phyloP scores from a whole-genome alignment of 176 grass and related monocot genomes.

The Paspalum notatum region DNA sequence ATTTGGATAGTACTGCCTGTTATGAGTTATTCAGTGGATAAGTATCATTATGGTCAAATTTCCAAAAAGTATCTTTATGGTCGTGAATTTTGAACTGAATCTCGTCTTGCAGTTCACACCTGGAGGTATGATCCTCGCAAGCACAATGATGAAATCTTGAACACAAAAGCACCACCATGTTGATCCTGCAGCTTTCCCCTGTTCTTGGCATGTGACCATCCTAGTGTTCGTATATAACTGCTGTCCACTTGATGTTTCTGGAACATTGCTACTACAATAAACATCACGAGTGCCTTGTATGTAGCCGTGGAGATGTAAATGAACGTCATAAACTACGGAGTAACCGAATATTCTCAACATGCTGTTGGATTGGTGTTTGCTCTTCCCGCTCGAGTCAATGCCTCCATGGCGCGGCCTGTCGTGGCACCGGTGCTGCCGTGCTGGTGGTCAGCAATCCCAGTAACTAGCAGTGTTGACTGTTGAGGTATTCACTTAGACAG shows the following conservation, averaged over 20 bases:
- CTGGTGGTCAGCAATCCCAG: conserved; percentile 25
- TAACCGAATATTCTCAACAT: not conserved
- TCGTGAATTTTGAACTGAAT: conserved; percentile 27
- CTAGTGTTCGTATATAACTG: conserved; percentile 20
- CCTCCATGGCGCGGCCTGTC: not conserved
- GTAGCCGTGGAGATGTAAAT: conserved; percentile 15
- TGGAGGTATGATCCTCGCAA: conserved; percentile 34
- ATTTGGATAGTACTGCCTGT: conserved; percentile 10
- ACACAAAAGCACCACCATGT: not conserved
- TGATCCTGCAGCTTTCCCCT: conserved; percentile 6
- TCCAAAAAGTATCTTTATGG: no score
- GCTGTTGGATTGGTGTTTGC: not conserved
- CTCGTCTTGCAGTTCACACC: conserved; percentile 49
- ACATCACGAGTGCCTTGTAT: no score
- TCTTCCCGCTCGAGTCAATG: not conserved
- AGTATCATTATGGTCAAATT: no score
- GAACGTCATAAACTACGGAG: not conserved
- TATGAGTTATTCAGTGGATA: not conserved
- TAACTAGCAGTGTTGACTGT: not conserved
- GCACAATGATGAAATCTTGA: conserved; percentile 3
- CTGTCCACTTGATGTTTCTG: conserved; percentile 14
- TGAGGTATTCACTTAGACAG: not conserved
- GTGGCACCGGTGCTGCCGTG: no score
- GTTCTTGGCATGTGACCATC: conserved; percentile 26
- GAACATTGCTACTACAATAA: not conserved